Base-by-base conservation (phyloP, 106 monocot species). In the Allium fistulosum region DNA sequence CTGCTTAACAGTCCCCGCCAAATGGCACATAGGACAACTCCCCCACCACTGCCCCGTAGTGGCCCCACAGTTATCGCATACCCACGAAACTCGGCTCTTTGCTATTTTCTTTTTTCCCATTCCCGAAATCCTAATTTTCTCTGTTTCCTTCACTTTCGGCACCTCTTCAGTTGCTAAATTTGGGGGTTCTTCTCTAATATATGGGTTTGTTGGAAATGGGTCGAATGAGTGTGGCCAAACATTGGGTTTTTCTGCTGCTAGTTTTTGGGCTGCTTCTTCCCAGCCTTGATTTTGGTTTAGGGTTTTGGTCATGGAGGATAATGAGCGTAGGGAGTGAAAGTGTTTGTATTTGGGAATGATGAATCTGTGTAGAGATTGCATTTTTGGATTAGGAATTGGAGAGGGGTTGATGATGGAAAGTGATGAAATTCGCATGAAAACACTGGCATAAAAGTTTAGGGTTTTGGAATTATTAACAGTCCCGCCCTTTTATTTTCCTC, bases 31-130 rank as follows among this genome's bases (percentile, higher is more conserved):
- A n/a, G 63, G 81, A 70, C 96, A 96, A 58, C 52, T 72, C 52
- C 96, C 96, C 88, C 91, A 96, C 96, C 96, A 96, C 82, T 96
- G 91, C 66, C 90, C 87, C 5, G 60, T 65, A 6, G 74, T 77
- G 6, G 66, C 81, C 6, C 92, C 96, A 63, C 96, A 96, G 60
- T 61, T 71, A 62, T 76, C 80, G 49, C 96, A 96, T 6, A 88
- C 84, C 77, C 81, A 96, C 14, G 80, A 69, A 52, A 62, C 28
- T 79, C 74, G 88, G 75, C 7, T 27, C 78, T 89, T 92, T 58
- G 68, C 77, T 13, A 46, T 4, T 62, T 69, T 79, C 70, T 65
- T 77, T 71, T 51, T 88, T 63, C 26, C 72, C n/a, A 49, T 27
- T 2, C 13, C 49, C 13, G 69, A 63, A 69, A 58, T 45, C 62